These are phyloP conservation scores for Curvularia hawaiiensis DNA, from an alignment of 2,329 filamentous ascomycete genomes.

Conservation along the genomic window DNA sequence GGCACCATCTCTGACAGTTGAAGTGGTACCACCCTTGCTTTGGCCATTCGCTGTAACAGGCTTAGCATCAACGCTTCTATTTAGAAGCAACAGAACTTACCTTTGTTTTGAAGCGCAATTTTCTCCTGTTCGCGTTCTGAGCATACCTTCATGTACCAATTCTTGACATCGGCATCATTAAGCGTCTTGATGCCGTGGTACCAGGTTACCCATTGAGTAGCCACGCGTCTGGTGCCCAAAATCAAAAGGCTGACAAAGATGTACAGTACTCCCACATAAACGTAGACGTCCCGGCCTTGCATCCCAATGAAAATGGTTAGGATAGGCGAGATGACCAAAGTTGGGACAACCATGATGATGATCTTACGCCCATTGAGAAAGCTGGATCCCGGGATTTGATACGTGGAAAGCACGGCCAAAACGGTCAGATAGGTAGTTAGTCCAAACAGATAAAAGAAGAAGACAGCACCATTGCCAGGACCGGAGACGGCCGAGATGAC, in stretches of 20 bases:
- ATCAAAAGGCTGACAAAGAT: slow-evolving; percentile 59
- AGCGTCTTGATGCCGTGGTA: slow-evolving; percentile 56
- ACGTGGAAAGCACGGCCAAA: slow-evolving; percentile 55
- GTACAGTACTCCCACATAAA: slow-evolving; percentile 63
- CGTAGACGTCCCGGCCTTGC: slow-evolving; percentile 57
- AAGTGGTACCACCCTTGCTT: slow-evolving; percentile 31
- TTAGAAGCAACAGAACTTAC: slow-evolving; percentile 17
- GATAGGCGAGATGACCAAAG: slow-evolving; percentile 62
- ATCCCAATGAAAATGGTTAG: slow-evolving; percentile 59
- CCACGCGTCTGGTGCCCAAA: slow-evolving; percentile 59
- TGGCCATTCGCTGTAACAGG: slow-evolving; percentile 19
- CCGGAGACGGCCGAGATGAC: slow-evolving; percentile 53
- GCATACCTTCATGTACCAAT: slow-evolving; percentile 53
- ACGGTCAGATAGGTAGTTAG: slow-evolving; percentile 65
- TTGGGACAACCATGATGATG: slow-evolving; percentile 61
- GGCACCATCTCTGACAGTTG: slow-evolving; percentile 33
- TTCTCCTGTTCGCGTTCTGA: slow-evolving; percentile 19
- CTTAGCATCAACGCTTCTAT: slow-evolving; percentile 5
- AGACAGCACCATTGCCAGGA: slow-evolving; percentile 58
- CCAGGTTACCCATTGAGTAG: slow-evolving; percentile 66
- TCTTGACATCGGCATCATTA: slow-evolving; percentile 56
- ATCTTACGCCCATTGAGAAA: slow-evolving; percentile 63
- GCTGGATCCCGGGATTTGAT: slow-evolving; percentile 58
- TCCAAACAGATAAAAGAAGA: slow-evolving; percentile 63
- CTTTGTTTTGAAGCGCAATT: slow-evolving; percentile 1